Percentiles rank a stretch among this genome's conserved stretches.
Conservation (phyloP, 257 asterid species). For the Anisodus acutangulus region DNA sequence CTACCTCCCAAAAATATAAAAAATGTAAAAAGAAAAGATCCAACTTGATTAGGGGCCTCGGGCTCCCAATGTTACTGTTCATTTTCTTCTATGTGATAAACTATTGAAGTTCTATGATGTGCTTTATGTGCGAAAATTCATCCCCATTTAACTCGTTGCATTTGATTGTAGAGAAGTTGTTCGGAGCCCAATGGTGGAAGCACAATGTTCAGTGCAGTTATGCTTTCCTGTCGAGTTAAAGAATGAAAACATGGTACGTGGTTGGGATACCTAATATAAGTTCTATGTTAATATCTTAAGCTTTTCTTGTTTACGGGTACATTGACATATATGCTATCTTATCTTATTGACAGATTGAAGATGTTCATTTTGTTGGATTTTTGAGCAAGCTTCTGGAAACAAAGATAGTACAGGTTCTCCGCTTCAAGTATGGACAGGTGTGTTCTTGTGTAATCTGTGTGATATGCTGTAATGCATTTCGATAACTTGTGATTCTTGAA, state of each 20-base stretch:
- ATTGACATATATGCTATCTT: slow-evolving; percentile 30
- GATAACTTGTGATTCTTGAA: slow-evolving; percentile 31
- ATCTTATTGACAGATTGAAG: slow-evolving; percentile 67
- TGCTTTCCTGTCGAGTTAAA: slow-evolving; percentile 91
- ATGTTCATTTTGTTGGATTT: slow-evolving; percentile 82
- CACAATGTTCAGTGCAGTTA: slow-evolving; percentile 94
- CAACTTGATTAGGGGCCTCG: slow-evolving; percentile 7
- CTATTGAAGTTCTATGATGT: slow-evolving; percentile 23
- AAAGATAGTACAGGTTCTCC: slow-evolving; percentile 87
- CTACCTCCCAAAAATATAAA: background rate
- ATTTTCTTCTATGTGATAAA: slow-evolving; percentile 13
- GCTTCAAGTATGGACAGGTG: slow-evolving; percentile 94
- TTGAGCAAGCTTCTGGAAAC: slow-evolving; percentile 95
- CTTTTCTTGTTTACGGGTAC: background rate
- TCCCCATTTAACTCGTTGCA: slow-evolving; percentile 32
- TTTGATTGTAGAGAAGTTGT: slow-evolving; percentile 80
- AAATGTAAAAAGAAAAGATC: background rate
- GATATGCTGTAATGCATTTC: slow-evolving; percentile 28
- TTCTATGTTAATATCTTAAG: slow-evolving; percentile 2
- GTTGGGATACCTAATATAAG: background rate
- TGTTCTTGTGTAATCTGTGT: slow-evolving; percentile 24
- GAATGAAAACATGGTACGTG: slow-evolving; percentile 73
- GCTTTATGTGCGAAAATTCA: background rate
- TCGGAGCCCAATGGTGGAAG: slow-evolving; percentile 94
- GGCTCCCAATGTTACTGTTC: background rate